Conservation (phyloP, 371 early-diverging fungal genomes). For the Mucor circinelloides region DNA sequence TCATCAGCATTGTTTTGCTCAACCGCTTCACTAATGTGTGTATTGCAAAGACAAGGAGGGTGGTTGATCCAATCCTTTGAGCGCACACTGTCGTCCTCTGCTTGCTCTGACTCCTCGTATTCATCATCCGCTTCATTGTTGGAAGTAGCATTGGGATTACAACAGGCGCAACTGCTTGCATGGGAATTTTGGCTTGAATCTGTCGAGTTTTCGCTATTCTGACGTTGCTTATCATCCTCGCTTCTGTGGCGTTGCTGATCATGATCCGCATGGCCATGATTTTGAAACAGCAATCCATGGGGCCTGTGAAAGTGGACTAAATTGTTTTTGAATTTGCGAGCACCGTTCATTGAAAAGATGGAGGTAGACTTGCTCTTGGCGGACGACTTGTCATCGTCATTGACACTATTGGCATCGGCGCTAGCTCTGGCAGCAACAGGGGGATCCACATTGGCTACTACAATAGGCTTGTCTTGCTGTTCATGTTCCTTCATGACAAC, state of each 20-base stretch:
- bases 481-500: neutral
- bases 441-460: neutral
- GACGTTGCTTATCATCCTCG: neutral
- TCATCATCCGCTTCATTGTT: neutral
- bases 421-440: neutral
- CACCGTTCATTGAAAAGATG: neutral
- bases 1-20: neutral
- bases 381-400: neutral
- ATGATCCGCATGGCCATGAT: neutral
- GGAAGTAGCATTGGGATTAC: neutral
- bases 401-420: neutral
- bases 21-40: neutral
- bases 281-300: neutral
- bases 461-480: neutral
- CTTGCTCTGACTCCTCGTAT: neutral
- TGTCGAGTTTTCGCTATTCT: neutral
- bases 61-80: neutral
- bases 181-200: neutral
- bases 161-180: neutral
- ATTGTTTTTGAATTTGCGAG: neutral
- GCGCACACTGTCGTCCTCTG: neutral
- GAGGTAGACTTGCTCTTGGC: neutral
- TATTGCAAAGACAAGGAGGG: neutral
- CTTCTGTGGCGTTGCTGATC: neutral
- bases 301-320: slow-evolving; percentile 5